Conservation (phyloP, 495 filamentous ascomycete species). For the Geopyxis carbonaria region DNA sequence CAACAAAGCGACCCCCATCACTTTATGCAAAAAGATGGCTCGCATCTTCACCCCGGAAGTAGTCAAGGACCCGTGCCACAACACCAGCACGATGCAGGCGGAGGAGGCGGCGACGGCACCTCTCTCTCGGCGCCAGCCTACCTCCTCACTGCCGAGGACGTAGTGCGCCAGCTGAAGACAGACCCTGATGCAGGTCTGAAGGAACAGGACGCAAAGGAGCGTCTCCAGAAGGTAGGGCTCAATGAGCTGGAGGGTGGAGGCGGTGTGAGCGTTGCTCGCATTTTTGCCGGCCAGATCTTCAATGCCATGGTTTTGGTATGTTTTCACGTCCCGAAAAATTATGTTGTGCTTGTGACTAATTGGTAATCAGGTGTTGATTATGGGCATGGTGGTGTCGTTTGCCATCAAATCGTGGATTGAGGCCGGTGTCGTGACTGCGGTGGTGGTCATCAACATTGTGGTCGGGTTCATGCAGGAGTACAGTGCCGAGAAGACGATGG, state of each 20-base stretch:
- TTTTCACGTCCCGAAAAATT: constrained; percentile 6
- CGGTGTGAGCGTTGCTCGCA: constrained; percentile 40
- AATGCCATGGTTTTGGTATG: constrained; percentile 50
- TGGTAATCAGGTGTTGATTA: constrained; percentile 40
- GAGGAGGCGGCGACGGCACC: constrained; percentile 12
- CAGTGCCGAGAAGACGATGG: constrained; percentile 60
- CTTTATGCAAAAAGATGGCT: constrained; percentile 25
- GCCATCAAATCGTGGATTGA: constrained; percentile 54
- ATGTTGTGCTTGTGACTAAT: neutral
- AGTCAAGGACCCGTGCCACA: constrained; percentile 25
- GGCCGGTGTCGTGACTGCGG: constrained; percentile 47
- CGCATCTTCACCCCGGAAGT: constrained; percentile 26
- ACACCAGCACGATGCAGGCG: neutral
- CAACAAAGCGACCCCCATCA: constrained; percentile 3
- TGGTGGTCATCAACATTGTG: constrained; percentile 49
- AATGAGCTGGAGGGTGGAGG: constrained; percentile 45
- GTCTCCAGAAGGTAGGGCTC: constrained; percentile 39
- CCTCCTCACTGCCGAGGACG: constrained; percentile 36
- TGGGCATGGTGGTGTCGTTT: constrained; percentile 55
- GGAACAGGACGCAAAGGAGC: constrained; percentile 35
- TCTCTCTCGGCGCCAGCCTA: constrained; percentile 46
- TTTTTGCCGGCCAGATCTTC: constrained; percentile 44
- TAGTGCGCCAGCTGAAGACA: constrained; percentile 41
- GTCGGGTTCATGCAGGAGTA: constrained; percentile 59
- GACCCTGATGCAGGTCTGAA: constrained; percentile 46